phyloP scores from a whole-genome alignment of 257 asterid species.

The Nicotiana benthamiana region DNA sequence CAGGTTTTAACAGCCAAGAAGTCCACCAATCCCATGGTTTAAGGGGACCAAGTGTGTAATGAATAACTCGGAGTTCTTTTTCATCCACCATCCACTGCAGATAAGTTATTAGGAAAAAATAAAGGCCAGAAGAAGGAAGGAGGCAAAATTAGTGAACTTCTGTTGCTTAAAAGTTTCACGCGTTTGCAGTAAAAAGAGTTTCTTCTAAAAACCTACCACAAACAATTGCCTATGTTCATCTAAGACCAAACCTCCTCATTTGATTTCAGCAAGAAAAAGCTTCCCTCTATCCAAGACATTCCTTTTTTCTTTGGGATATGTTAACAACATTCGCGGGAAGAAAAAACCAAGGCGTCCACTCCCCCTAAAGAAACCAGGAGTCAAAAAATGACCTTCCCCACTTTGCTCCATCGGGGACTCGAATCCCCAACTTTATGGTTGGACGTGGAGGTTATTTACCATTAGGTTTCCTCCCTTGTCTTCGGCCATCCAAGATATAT shows the following conservation, averaged over 20 bases:
- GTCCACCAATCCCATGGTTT: conserved; percentile 99
- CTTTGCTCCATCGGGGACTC: background rate
- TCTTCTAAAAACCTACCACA: background rate
- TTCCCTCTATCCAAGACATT: background rate
- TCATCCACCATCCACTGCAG: conserved; percentile 98
- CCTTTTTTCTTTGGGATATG: background rate
- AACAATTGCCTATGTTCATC: background rate
- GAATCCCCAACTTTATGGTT: background rate
- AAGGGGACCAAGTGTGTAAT: conserved; percentile 98
- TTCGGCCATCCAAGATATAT: background rate
- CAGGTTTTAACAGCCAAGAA: conserved; percentile 96
- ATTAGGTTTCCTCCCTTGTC: background rate
- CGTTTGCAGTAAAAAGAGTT: background rate
- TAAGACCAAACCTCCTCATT: background rate
- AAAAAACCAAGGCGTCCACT: background rate
- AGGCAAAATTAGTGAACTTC: background rate
- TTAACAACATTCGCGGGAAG: background rate
- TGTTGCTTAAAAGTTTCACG: background rate
- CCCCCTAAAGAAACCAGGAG: background rate
- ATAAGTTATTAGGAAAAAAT: conserved; percentile 11
- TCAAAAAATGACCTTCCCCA: background rate
- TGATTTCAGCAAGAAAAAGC: background rate
- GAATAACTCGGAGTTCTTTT: conserved; percentile 87
- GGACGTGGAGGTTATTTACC: background rate
- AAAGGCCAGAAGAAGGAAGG: background rate